phyloP scores from a whole-genome alignment of 192 early-diverging fungal species.

The Podila verticillata region DNA sequence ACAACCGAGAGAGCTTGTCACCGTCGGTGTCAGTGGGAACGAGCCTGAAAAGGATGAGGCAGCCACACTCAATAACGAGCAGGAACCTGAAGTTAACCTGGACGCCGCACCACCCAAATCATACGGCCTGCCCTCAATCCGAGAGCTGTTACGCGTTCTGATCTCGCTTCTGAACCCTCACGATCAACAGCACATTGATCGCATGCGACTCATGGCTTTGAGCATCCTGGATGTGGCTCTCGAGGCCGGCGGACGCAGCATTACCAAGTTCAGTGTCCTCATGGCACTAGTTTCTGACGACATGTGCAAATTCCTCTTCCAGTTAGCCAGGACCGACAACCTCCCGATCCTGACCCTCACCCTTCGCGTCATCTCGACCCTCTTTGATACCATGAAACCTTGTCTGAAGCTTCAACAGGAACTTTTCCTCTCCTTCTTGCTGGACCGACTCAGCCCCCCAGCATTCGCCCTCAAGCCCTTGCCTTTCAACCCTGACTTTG shows the following conservation, averaged over 20 bases:
- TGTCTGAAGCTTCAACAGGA: slow-evolving; percentile 84
- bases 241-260: slow-evolving; percentile 84
- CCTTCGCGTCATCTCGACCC: slow-evolving; percentile 70
- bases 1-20: slow-evolving; percentile 7
- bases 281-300: slow-evolving; percentile 82
- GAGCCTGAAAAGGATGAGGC: slow-evolving; percentile 18
- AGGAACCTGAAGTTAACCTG: not conserved
- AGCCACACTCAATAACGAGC: slow-evolving; percentile 17
- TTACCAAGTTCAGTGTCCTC: slow-evolving; percentile 69
- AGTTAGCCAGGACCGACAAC: slow-evolving; percentile 66
- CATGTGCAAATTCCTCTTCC: slow-evolving; percentile 87
- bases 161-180: slow-evolving; percentile 91
- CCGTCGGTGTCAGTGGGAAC: not conserved
- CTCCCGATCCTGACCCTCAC: slow-evolving; percentile 69
- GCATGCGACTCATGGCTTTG: slow-evolving; percentile 90
- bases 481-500: slow-evolving; percentile 48
- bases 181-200: slow-evolving; percentile 92
- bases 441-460: slow-evolving; percentile 62
- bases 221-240: slow-evolving; percentile 87
- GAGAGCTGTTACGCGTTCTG: slow-evolving; percentile 91
- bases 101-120: slow-evolving; percentile 54
- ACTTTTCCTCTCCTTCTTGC: slow-evolving; percentile 73
- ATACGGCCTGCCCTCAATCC: slow-evolving; percentile 87
- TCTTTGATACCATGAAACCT: slow-evolving; percentile 74
- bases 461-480: slow-evolving; percentile 40